A percentile compares a stretch with the other conserved stretches of the same genome.
These are phyloP conservation scores for Termitomyces sp. DNA, from an alignment of 768 basidiomycete genomes.

Conservation along the genomic window DNA sequence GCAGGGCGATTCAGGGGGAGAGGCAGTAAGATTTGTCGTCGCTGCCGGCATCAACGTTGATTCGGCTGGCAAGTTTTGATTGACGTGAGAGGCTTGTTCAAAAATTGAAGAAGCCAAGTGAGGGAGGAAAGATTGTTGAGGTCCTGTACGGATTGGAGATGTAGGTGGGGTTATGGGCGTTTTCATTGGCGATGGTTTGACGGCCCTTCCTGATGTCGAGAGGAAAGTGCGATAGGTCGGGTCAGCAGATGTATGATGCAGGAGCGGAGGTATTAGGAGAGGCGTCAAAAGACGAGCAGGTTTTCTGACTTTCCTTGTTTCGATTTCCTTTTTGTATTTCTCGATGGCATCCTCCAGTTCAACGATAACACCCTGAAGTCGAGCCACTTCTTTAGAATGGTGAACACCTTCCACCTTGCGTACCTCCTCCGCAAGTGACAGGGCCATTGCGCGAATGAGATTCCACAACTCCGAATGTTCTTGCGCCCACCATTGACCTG, in stretches of 20 bases:
- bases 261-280: slow-evolving; percentile 10
- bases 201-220: not conserved
- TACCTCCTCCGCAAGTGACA: slow-evolving; percentile 62
- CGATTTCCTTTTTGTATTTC: slow-evolving; percentile 27
- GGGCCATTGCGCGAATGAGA: slow-evolving; percentile 52
- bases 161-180: slow-evolving; percentile 18
- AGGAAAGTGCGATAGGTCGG: slow-evolving; percentile 1
- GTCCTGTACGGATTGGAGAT: slow-evolving; percentile 11
- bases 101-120: not conserved
- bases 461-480: slow-evolving; percentile 59
- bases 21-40: not conserved
- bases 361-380: slow-evolving; percentile 44
- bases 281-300: slow-evolving; percentile 8
- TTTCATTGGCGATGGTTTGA: not conserved
- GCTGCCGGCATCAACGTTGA: not conserved
- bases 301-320: slow-evolving; percentile 4
- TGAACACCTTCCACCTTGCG: slow-evolving; percentile 34
- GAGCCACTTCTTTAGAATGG: slow-evolving; percentile 34
- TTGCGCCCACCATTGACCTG: slow-evolving; percentile 60
- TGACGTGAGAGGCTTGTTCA: not conserved
- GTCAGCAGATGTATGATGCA: not conserved
- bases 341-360: slow-evolving; percentile 41
- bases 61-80: not conserved
- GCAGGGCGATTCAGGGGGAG: not conserved
- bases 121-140: not conserved